Conservation (phyloP, 2,329 filamentous ascomycete species). For the Fusarium napiforme region DNA sequence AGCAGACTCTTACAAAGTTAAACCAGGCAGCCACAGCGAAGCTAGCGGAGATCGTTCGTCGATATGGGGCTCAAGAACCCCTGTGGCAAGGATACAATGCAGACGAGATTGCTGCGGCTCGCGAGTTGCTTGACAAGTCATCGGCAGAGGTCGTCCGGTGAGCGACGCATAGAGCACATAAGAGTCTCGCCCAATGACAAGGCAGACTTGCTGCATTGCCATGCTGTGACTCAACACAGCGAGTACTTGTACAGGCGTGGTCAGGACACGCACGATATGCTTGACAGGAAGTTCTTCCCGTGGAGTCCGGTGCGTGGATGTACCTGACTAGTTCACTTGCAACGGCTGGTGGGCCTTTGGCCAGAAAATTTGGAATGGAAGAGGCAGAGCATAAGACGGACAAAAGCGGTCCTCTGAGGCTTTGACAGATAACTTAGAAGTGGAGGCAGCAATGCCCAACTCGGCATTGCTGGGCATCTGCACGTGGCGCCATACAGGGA, state of each 20-base stretch:
- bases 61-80: constrained; percentile 67
- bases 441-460: constrained; percentile 30
- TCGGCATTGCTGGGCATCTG: constrained; percentile 39
- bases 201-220: constrained; percentile 8
- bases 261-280: constrained; percentile 13
- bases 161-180: constrained; percentile 18
- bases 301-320: constrained; percentile 13
- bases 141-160: constrained; percentile 57
- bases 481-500: constrained; percentile 46
- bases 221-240: constrained; percentile 27
- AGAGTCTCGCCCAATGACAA: constrained; percentile 23
- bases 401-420: constrained; percentile 5
- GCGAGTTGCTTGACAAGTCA: constrained; percentile 71
- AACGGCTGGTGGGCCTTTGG: background rate
- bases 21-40: constrained; percentile 79
- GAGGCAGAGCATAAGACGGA: constrained; percentile 19
- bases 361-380: constrained; percentile 8
- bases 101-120: constrained; percentile 77
- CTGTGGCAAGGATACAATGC: constrained; percentile 79
- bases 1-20: constrained; percentile 71
- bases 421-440: constrained; percentile 14
- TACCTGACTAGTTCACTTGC: constrained; percentile 30
- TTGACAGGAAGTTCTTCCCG: constrained; percentile 14
- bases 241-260: constrained; percentile 1
- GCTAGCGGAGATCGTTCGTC: constrained; percentile 79